Percentiles rank a stretch among this genome's conserved stretches.
phyloP scores from a whole-genome alignment of 2,329 filamentous ascomycete genomes.

The Fusarium nygamai region DNA sequence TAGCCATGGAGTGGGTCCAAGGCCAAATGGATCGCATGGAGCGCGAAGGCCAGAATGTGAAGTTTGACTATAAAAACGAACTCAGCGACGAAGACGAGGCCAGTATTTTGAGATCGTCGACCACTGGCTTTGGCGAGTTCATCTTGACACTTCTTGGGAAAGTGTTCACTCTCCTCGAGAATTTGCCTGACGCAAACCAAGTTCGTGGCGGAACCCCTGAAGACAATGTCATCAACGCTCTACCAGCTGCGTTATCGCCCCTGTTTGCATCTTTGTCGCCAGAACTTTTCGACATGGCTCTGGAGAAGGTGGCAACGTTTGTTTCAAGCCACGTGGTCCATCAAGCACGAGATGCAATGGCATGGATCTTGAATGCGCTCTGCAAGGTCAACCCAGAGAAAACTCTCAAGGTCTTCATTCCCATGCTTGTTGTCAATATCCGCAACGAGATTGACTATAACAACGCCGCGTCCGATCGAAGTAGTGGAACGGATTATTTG shows the following conservation, averaged over 20 bases:
- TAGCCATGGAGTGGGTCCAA: conserved; percentile 94
- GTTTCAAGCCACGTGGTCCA: conserved; percentile 95
- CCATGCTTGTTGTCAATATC: conserved; percentile 90
- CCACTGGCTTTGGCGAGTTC: conserved; percentile 93
- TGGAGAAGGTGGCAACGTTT: conserved; percentile 93
- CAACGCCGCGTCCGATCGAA: conserved; percentile 92
- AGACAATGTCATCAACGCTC: conserved; percentile 94
- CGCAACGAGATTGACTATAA: conserved; percentile 98
- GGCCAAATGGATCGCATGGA: conserved; percentile 95
- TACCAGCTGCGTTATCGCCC: conserved; percentile 91
- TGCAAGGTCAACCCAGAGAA: conserved; percentile 97
- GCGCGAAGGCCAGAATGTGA: conserved; percentile 82
- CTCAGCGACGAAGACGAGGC: conserved; percentile 88
- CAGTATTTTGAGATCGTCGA: conserved; percentile 90
- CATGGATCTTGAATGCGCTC: conserved; percentile 95
- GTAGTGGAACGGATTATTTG: conserved; percentile 90
- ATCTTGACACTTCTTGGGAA: conserved; percentile 89
- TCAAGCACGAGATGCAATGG: conserved; percentile 96
- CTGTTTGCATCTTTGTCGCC: conserved; percentile 91
- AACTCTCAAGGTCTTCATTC: conserved; percentile 88
- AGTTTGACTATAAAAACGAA: conserved; percentile 85
- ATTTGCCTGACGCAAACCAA: conserved; percentile 88
- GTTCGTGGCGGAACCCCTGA: conserved; percentile 92
- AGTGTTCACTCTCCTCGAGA: conserved; percentile 95
- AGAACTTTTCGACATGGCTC: conserved; percentile 89